phyloP scores from a whole-genome alignment of 2,329 filamentous ascomycete species.

The Xylaria sp. region DNA sequence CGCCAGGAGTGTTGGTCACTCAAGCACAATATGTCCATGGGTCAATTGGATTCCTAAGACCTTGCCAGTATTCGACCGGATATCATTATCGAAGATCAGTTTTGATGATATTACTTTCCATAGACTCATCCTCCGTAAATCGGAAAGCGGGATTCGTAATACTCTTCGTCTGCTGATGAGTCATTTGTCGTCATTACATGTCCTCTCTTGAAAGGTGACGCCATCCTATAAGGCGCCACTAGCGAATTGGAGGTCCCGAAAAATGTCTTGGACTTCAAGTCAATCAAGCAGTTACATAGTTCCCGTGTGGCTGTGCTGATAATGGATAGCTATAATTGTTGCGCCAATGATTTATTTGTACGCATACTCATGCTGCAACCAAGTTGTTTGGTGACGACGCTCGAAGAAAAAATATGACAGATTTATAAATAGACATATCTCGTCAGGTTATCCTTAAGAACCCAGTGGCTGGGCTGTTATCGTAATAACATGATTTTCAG shows the following conservation, averaged over 20 bases:
- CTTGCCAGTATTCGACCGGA: no score
- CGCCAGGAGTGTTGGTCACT: neutral
- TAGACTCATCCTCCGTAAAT: neutral
- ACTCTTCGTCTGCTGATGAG: neutral
- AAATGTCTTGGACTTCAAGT: neutral
- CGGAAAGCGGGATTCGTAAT: neutral
- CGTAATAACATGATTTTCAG: slow-evolving; percentile 1
- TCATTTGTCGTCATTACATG: neutral
- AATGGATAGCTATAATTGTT: slow-evolving; percentile 1
- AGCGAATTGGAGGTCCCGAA: slow-evolving; percentile 15
- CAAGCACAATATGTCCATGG: no score
- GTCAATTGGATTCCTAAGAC: no score
- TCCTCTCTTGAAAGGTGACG: neutral
- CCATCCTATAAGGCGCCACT: no score
- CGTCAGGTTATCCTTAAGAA: neutral
- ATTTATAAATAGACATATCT: slow-evolving; percentile 19
- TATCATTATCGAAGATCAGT: neutral
- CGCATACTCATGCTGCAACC: neutral
- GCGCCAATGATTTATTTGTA: slow-evolving; percentile 12
- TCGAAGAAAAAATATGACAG: neutral
- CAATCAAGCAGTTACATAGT: neutral
- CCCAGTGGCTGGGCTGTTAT: neutral
- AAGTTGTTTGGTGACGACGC: neutral
- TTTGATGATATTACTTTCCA: no score
- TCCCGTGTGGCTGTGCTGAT: slow-evolving; percentile 18